These are phyloP conservation scores for Boechera divaricarpa DNA, from an alignment of 345 rosid genomes.

Conservation along the genomic window DNA sequence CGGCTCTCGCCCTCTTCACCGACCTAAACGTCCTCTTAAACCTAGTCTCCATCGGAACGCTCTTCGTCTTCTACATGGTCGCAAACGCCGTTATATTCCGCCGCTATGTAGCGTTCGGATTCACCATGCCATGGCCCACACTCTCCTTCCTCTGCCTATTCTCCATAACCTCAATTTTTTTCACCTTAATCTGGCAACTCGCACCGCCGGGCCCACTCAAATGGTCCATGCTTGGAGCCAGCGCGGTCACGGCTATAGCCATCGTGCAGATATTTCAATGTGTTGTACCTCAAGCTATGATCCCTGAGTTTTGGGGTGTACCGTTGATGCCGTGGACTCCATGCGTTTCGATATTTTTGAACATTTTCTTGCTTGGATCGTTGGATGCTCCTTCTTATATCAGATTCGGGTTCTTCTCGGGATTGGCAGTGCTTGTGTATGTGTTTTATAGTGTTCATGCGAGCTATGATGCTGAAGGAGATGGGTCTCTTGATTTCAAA, in stretches of 20 bases:
- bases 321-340: constrained; percentile 96
- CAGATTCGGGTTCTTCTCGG: constrained; percentile 82
- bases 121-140: constrained; percentile 75
- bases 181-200: constrained; percentile 68
- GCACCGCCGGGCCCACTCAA: constrained; percentile 56
- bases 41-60: constrained; percentile 88
- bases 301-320: constrained; percentile 89
- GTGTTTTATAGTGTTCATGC: constrained; percentile 88
- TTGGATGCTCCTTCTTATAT: constrained; percentile 69
- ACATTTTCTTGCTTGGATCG: constrained; percentile 78
- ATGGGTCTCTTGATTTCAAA: constrained; percentile 55
- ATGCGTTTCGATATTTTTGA: constrained; percentile 72
- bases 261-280: constrained; percentile 60
- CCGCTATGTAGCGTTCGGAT: constrained; percentile 67
- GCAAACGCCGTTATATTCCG: constrained; percentile 81
- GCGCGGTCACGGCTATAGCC: constrained; percentile 51
- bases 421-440: constrained; percentile 62
- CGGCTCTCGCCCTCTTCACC: constrained; percentile 73
- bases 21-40: constrained; percentile 71
- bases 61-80: constrained; percentile 93
- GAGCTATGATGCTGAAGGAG: constrained; percentile 79
- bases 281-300: constrained; percentile 67
- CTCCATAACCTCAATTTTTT: constrained; percentile 62
- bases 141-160: constrained; percentile 66
- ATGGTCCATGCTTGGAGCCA: constrained; percentile 56